Conservation (phyloP, 2,329 filamentous ascomycete species). For the Pseudocercospora musae region DNA sequence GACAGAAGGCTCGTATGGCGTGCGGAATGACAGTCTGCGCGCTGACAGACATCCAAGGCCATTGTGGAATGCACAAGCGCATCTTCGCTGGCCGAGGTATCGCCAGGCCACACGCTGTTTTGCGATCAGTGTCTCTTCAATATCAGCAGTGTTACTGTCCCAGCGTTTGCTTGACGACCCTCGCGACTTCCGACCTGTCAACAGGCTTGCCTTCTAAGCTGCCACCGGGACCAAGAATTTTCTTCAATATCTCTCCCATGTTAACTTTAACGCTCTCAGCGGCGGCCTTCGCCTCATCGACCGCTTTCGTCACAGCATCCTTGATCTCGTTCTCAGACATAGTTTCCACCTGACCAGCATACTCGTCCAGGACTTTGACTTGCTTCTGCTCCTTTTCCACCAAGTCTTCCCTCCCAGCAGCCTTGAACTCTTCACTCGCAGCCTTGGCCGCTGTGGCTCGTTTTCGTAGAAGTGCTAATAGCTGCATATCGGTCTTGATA, state of each 20-base stretch:
- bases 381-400: constrained; percentile 68
- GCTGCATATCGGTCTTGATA: constrained; percentile 66
- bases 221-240: constrained; percentile 49
- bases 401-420: constrained; percentile 64
- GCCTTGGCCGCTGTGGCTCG: constrained; percentile 57
- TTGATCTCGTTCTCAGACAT: constrained; percentile 59
- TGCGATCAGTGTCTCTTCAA: neutral
- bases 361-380: constrained; percentile 62
- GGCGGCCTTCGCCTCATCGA: constrained; percentile 48
- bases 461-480: constrained; percentile 66
- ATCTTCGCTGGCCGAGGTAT: neutral
- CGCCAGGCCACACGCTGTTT: neutral
- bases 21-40: neutral
- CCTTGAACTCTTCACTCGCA: constrained; percentile 61
- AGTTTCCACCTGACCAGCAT: constrained; percentile 58
- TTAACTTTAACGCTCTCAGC: constrained; percentile 49
- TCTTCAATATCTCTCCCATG: constrained; percentile 63
- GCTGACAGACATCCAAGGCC: neutral
- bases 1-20: neutral
- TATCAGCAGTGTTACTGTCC: constrained; percentile 8
- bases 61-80: neutral
- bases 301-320: constrained; percentile 49
- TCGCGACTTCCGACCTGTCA: constrained; percentile 60
- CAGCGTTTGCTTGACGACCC: constrained; percentile 53
- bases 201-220: constrained; percentile 62